Evolutionary conservation across 2,329 filamentous ascomycete genomes (phyloP).

Genomic region (Aspergillus niger): DNA sequence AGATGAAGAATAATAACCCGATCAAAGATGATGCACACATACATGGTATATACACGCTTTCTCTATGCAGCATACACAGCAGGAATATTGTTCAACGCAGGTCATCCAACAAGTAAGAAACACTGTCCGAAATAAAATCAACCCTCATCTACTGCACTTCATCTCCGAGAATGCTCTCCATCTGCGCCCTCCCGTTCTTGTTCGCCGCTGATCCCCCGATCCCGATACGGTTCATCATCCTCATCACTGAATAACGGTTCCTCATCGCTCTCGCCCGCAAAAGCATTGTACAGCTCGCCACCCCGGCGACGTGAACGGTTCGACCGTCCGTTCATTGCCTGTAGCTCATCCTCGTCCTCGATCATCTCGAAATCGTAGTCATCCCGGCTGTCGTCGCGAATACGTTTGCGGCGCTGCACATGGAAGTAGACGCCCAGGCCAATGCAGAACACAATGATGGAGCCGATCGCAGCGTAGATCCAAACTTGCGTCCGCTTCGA

Average conservation of each 20-base stretch:
- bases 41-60: slow-evolving; percentile 11
- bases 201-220: slow-evolving; percentile 30
- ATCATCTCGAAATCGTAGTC: slow-evolving; percentile 95
- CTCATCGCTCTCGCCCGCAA: slow-evolving; percentile 88
- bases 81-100: not conserved
- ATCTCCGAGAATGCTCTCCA: slow-evolving; percentile 18
- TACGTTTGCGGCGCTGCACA: slow-evolving; percentile 73
- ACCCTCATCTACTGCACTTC: slow-evolving; percentile 8
- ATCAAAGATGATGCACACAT: not conserved
- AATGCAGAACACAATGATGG: slow-evolving; percentile 81
- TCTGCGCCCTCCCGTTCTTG: slow-evolving; percentile 18
- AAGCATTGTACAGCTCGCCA: slow-evolving; percentile 94
- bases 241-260: slow-evolving; percentile 55
- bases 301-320: slow-evolving; percentile 60
- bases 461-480: slow-evolving; percentile 85
- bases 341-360: slow-evolving; percentile 70
- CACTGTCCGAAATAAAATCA: not conserved
- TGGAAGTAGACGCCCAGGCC: slow-evolving; percentile 81
- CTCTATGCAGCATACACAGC: not conserved
- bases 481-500: slow-evolving; percentile 85
- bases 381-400: slow-evolving; percentile 73
- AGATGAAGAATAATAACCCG: not conserved
- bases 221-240: slow-evolving; percentile 42
- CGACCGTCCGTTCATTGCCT: slow-evolving; percentile 51
- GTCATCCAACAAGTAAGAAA: not conserved